phyloP scores from a whole-genome alignment of 83 land plant genomes.

The Picea abies region DNA sequence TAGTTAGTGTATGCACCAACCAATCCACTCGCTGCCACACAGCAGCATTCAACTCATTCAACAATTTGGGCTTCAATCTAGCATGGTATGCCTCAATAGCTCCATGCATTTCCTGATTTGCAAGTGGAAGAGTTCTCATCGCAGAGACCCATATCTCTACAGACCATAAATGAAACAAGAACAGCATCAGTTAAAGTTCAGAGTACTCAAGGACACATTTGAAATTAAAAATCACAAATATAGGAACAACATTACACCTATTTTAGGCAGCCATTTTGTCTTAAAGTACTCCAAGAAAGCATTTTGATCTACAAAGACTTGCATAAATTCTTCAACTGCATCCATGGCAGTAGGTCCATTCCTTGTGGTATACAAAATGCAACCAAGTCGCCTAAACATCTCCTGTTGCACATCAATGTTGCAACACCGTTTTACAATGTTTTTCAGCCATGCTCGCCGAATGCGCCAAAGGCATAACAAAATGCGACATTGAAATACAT shows the following conservation, averaged over 20 bases:
- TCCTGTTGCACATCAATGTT: slow-evolving; percentile 36
- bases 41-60: slow-evolving; percentile 12
- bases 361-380: slow-evolving; percentile 36
- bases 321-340: slow-evolving; percentile 42
- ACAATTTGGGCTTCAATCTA: slow-evolving; percentile 40
- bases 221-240: not conserved
- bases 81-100: slow-evolving; percentile 50
- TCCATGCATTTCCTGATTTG: slow-evolving; percentile 51
- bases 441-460: slow-evolving; percentile 42
- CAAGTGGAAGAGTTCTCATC: slow-evolving; percentile 34
- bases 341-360: slow-evolving; percentile 22
- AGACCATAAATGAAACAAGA: not conserved
- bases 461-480: slow-evolving; percentile 48
- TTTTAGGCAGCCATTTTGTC: slow-evolving; percentile 34
- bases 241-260: slow-evolving; percentile 27
- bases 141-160: slow-evolving; percentile 50
- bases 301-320: slow-evolving; percentile 39
- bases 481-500: slow-evolving; percentile 40
- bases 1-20: slow-evolving; percentile 38
- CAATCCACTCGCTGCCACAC: slow-evolving; percentile 35
- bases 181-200: not conserved
- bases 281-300: slow-evolving; percentile 46
- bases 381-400: slow-evolving; percentile 48
- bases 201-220: not conserved
- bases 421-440: slow-evolving; percentile 34